These are phyloP conservation scores for Lyophyllum semitale DNA, from an alignment of 768 basidiomycete species.

Conservation along the genomic window DNA sequence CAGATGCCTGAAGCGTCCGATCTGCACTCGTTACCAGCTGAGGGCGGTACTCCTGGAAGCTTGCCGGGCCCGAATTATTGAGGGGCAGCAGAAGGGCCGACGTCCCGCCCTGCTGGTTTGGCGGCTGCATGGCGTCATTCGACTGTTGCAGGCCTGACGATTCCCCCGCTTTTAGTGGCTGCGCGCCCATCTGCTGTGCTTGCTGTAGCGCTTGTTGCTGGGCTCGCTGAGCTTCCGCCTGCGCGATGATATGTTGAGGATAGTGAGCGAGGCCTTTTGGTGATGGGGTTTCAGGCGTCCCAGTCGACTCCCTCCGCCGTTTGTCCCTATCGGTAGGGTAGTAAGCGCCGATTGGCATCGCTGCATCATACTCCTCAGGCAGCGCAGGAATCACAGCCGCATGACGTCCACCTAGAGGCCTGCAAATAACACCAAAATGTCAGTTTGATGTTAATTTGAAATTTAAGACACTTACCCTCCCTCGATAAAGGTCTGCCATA, in stretches of 20 bases:
- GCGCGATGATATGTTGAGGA: conserved; percentile 50
- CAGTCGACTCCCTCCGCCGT: conserved; percentile 26
- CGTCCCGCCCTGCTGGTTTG: conserved; percentile 7
- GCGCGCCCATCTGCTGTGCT: conserved; percentile 22
- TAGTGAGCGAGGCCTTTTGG: conserved; percentile 46
- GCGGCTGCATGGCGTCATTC: not conserved
- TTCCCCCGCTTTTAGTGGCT: conserved; percentile 11
- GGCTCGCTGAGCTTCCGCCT: conserved; percentile 35
- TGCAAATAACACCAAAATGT: conserved; percentile 30
- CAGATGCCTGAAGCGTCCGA: conserved; percentile 1
- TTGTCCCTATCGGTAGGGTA: conserved; percentile 41
- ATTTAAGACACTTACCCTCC: conserved; percentile 65
- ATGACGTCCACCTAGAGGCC: conserved; percentile 78
- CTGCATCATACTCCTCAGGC: conserved; percentile 69
- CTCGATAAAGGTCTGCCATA: conserved; percentile 85
- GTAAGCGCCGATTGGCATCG: conserved; percentile 46
- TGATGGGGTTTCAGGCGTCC: conserved; percentile 26
- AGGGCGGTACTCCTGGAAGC: conserved; percentile 8
- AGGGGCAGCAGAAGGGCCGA: not conserved
- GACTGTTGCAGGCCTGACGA: conserved; percentile 3
- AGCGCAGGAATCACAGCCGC: conserved; percentile 81
- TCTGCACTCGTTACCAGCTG: conserved; percentile 7
- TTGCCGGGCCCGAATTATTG: not conserved
- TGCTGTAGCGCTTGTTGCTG: conserved; percentile 27
- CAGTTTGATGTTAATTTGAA: conserved; percentile 4